phyloP scores from a whole-genome alignment of 1,284 basidiomycete genomes.

The Spongiforma sp. region DNA sequence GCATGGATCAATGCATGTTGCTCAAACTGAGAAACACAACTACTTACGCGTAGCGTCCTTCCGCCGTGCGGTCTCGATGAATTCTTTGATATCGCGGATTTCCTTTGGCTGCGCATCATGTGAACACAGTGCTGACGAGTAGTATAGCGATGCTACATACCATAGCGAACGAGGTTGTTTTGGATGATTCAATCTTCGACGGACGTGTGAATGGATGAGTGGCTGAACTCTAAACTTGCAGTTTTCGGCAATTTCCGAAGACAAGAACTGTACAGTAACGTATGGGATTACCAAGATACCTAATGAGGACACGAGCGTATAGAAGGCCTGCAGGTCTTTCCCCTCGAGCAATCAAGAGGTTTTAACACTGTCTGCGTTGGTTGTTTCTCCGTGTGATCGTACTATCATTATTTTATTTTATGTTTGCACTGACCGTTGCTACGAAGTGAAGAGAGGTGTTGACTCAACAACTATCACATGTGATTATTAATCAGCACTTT shows the following conservation, averaged over 20 bases:
- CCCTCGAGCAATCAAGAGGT: too few species aligned
- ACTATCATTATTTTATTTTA: too few species aligned
- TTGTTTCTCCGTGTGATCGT: too few species aligned
- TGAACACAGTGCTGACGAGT: constrained; percentile 5
- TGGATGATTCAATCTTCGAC: constrained; percentile 3
- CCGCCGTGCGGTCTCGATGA: constrained; percentile 95
- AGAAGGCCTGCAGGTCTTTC: too few species aligned
- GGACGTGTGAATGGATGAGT: constrained; percentile 11
- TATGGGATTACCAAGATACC: neutral
- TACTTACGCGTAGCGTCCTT: constrained; percentile 79
- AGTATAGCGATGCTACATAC: constrained; percentile 15
- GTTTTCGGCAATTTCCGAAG: constrained; percentile 31
- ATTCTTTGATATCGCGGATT: constrained; percentile 98
- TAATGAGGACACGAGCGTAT: too few species aligned
- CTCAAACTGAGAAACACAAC: constrained; percentile 16
- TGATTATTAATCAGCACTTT: too few species aligned
- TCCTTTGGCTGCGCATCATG: constrained; percentile 82
- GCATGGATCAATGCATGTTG: neutral
- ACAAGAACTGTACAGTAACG: too few species aligned
- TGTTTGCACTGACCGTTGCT: too few species aligned
- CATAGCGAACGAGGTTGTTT: constrained; percentile 25
- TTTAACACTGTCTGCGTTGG: too few species aligned
- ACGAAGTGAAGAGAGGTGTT: too few species aligned
- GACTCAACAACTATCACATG: too few species aligned
- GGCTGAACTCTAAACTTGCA: constrained; percentile 40